These are phyloP conservation scores for Oryza rufipogon DNA, from an alignment of 176 grass and related monocot genomes.

Conservation along the genomic window DNA sequence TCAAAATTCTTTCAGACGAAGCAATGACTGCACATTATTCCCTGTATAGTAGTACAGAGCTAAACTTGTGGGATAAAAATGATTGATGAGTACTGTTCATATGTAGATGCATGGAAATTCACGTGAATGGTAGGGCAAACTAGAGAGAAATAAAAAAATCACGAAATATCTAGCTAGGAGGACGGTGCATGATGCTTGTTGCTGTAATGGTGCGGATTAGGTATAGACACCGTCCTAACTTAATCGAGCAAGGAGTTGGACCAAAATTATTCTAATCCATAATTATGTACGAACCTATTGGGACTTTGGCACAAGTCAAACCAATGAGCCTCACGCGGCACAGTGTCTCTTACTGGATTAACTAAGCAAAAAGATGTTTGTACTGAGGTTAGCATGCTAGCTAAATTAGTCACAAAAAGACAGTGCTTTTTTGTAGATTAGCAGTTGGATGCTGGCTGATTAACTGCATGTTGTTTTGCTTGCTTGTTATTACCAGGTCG, in stretches of 20 bases:
- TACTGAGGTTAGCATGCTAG: slow-evolving; percentile 12
- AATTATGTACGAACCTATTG: slow-evolving; percentile 16
- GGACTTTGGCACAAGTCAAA: slow-evolving; percentile 48
- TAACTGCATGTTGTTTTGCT: neutral
- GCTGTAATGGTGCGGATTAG: slow-evolving; percentile 30
- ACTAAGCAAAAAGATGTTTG: slow-evolving; percentile 26
- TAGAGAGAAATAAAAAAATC: neutral
- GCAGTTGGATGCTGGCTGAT: slow-evolving; percentile 19
- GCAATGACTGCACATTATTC: neutral
- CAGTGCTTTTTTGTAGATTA: slow-evolving; percentile 25
- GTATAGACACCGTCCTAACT: slow-evolving; percentile 34
- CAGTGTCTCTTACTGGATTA: slow-evolving; percentile 15
- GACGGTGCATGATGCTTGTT: slow-evolving; percentile 24
- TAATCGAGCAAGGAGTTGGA: slow-evolving; percentile 30
- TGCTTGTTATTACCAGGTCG: neutral
- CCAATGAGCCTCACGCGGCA: slow-evolving; percentile 17
- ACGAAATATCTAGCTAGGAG: neutral
- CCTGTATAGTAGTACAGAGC: neutral
- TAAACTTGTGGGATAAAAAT: neutral
- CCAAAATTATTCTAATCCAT: neutral
- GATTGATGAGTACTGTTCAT: slow-evolving; percentile 2
- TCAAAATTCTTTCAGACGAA: neutral
- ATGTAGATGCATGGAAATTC: slow-evolving; percentile 20
- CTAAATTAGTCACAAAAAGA: neutral
- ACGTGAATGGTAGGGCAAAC: slow-evolving; percentile 14